Evolutionary conservation across 305 asterid genomes (phyloP).

Genomic region (Solanum hybrid): DNA sequence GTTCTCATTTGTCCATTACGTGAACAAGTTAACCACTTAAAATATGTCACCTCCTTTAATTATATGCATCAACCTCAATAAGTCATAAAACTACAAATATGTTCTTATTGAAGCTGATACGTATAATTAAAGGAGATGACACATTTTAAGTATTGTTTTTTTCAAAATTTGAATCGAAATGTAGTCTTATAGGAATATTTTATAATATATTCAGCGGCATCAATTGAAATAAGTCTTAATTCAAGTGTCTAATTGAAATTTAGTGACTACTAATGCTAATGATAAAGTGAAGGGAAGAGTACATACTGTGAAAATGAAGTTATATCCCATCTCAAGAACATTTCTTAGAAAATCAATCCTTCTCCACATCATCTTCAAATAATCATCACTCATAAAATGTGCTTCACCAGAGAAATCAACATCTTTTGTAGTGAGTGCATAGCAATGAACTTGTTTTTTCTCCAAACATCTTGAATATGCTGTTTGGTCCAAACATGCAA

Average conservation of each 20-base stretch:
- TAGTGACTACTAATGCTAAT: neutral
- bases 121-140: neutral
- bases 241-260: neutral
- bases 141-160: neutral
- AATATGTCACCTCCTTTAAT: neutral
- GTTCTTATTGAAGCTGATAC: neutral
- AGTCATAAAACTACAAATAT: neutral
- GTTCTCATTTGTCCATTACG: neutral
- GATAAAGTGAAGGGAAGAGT: neutral
- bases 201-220: neutral
- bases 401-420: slow-evolving; percentile 38
- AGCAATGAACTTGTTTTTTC: slow-evolving; percentile 25
- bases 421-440: slow-evolving; percentile 24
- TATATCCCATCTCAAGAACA: slow-evolving; percentile 41
- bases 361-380: slow-evolving; percentile 55
- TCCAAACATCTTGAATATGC: slow-evolving; percentile 34
- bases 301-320: slow-evolving; percentile 40
- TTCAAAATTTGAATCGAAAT: neutral
- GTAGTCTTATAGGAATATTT: neutral
- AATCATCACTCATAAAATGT: slow-evolving; percentile 29
- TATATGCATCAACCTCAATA: neutral
- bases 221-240: neutral
- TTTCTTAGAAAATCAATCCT: slow-evolving; percentile 30
- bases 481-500: slow-evolving; percentile 39
- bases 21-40: neutral